Conservation (phyloP, 2,329 filamentous ascomycete species). For the Aspergillus quadrilineatus region DNA sequence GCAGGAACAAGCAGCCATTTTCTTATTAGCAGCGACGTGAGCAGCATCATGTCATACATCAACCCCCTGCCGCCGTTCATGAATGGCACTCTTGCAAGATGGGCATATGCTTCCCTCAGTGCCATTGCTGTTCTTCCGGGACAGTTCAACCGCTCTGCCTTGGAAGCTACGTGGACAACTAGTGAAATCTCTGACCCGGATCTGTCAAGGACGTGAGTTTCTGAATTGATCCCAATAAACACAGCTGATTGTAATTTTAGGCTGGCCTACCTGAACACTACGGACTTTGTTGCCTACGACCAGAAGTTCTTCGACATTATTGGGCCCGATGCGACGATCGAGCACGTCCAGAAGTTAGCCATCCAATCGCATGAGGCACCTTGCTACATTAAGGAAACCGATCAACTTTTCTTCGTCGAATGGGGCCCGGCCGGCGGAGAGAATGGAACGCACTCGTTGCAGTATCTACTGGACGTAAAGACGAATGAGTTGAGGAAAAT, state of each 20-base stretch:
- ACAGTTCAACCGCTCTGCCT: constrained; percentile 11
- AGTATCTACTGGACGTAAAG: constrained; percentile 14
- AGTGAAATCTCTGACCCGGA: not conserved
- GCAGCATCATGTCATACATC: constrained; percentile 2
- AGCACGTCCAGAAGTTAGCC: constrained; percentile 14
- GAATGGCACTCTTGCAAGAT: constrained; percentile 8
- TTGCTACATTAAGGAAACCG: constrained; percentile 13
- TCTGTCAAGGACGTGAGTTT: constrained; percentile 5
- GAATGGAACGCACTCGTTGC: constrained; percentile 13
- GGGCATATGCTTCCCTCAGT: constrained; percentile 13
- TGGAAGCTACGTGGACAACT: constrained; percentile 12
- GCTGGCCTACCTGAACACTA: constrained; percentile 6
- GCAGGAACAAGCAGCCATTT: too few species aligned
- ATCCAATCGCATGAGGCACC: constrained; percentile 2
- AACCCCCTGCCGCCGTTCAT: constrained; percentile 8
- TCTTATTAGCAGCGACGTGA: not conserved
- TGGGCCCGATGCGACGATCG: constrained; percentile 12
- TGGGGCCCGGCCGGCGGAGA: constrained; percentile 16
- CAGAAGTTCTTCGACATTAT: constrained; percentile 13
- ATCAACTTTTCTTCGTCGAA: constrained; percentile 17
- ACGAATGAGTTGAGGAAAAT: constrained; percentile 10
- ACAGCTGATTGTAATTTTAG: not conserved
- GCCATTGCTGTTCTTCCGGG: constrained; percentile 13
- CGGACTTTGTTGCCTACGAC: constrained; percentile 18
- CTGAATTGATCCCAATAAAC: not conserved